Evolutionary conservation across 2,329 filamentous ascomycete species (phyloP), one percentile per base, ranked within the genome.

Genomic region (Calonectria hawksworthii): DNA sequence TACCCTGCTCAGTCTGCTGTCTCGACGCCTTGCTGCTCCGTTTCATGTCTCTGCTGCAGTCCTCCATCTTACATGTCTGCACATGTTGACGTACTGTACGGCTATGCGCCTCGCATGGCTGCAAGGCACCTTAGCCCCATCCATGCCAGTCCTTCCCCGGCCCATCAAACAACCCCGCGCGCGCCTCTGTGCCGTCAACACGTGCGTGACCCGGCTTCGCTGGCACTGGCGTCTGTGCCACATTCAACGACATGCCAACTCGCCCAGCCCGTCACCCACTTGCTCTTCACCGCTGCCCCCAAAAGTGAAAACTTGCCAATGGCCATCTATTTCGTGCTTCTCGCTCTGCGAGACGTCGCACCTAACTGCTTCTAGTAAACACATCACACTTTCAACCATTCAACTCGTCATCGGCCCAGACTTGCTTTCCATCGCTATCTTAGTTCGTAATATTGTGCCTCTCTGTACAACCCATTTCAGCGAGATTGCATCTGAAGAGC

Each of bases 341-440:
- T 79, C 79, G 74, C 50, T 79, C 73, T 50, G 78, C 75, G 72
- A 75, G 73, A 76, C 72, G 59, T 72, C 74, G 65, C 73, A 75
- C 74, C 69, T 65, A 79, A 71, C 70, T 79, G 70, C 61, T 73
- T 65, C 63, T 76, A 68, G 32, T 67, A 79, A 67, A 79, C 76
- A 80, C 75, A 65, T 72, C 32, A 73, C 36, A 72, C 71, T 66
- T 75, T 61, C 73, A 70, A 71, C 65, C 72, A 72, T 74, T 38
- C 68, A 61, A 26, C 34, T 66, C 59, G 59, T 66, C 70, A 68
- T 69, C 59, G 18, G 64, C 51, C 51, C 51, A 70, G 26, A 54
- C 66, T 18, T 68, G 63, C 23, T 54, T n/a, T 26, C 47, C 34
- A 30, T 34, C 56, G 50, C 38, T 73, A 79, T 80, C 70, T 68